Evolutionary conservation across 2,329 filamentous ascomycete species (phyloP), one percentile per base, ranked within the genome.

Genomic region (Mycosphaerelloides madeirae): DNA sequence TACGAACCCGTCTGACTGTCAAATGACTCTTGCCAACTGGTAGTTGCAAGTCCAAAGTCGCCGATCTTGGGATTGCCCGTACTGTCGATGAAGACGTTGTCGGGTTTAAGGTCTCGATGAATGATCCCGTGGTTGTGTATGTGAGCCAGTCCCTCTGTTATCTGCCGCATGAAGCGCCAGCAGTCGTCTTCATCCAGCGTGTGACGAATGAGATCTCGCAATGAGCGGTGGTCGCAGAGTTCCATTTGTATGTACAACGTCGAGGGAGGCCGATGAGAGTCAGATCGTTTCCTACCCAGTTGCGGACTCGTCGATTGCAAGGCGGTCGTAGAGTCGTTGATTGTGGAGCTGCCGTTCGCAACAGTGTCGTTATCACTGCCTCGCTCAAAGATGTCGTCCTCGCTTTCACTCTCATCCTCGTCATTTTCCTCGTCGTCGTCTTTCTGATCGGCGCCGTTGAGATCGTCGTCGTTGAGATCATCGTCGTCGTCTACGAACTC

Each of bases 211-310:
- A 96, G 69, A 71, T 97, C 89, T 15, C 90, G 84, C 25, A 98
- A 77, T 0, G 93, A 97, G 54, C 86, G 80, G 62, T 91, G 93
- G 64, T 97, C 91, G 61, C 93, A 98, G 56, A 96, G 95, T 63
- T 98, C 93, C 93, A 98, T 98, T 49, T 95, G 93, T 44, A 98
- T 97, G 64, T 96, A 98, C 32, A 98, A 75, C 6, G 90, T 83
- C 0, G 85, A 90, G 41, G 79, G 79, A 48, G 79, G 77, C 33
- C 77, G 73, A 43, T 50, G 54, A 15, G 71, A 69, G 43, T 68
- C 66, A 12, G 74, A 74, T 41, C 69, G 70, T 14, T 73, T 74
- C 40, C 68, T 66, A 35, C 67, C 64, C 9, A 71, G 64, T 8
- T 38, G 43, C 5, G 51, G 34, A 15, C 31, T 33, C 9, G 34